Conservation (phyloP, 768 basidiomycete species). For the Termitomyces sp. region DNA sequence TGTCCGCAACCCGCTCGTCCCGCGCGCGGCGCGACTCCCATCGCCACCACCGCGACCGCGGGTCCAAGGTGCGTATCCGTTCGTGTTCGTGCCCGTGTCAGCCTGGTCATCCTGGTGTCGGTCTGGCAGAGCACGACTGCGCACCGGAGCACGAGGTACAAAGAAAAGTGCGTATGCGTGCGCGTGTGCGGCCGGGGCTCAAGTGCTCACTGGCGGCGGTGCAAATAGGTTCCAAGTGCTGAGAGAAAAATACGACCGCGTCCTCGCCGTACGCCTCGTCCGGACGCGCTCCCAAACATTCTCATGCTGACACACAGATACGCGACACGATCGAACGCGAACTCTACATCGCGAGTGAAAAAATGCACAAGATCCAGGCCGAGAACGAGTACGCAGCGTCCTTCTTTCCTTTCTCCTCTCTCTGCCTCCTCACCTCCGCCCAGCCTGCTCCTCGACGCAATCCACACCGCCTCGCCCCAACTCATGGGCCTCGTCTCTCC, state of each 20-base stretch:
- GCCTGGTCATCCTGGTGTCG: too few relatives aligned
- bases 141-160: conserved; percentile 8
- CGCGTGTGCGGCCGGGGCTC: too few relatives aligned
- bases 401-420: background rate
- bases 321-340: conserved; percentile 32
- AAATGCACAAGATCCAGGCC: conserved; percentile 38
- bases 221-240: conserved; percentile 43
- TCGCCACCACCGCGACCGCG: too few relatives aligned
- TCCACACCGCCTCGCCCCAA: conserved; percentile 15
- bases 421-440: background rate
- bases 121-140: too few relatives aligned
- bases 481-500: conserved; percentile 11
- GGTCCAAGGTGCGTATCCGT: too few relatives aligned
- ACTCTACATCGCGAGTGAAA: conserved; percentile 31
- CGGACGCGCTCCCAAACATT: too few relatives aligned
- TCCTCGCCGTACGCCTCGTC: conserved; percentile 23
- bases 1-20: too few relatives aligned
- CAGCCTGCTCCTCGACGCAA: conserved; percentile 34
- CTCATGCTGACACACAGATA: background rate
- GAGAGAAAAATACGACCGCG: conserved; percentile 40
- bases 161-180: conserved; percentile 4
- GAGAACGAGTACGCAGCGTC: conserved; percentile 40
- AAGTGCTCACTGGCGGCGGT: background rate
- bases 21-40: too few relatives aligned
- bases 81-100: too few relatives aligned